A percentile compares a stretch with the other conserved stretches of the same genome.
Conservation (phyloP, 2,329 filamentous ascomycete genomes). For the Monascus ruber region DNA sequence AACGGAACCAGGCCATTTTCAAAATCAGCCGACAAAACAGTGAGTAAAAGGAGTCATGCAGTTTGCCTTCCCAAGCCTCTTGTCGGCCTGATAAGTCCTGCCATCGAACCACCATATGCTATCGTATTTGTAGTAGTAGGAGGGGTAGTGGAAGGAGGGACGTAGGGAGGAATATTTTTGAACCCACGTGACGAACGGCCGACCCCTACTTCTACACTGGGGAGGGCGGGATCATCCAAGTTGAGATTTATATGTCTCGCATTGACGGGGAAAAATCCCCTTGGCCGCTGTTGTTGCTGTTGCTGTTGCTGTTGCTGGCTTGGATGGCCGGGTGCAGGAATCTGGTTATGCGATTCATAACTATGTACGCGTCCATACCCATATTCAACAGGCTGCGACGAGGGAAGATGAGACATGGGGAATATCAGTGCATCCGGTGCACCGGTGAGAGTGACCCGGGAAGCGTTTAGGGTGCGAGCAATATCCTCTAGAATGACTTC, state of each 20-base stretch:
- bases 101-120: neutral
- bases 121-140: neutral
- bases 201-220: neutral
- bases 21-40: too few species aligned
- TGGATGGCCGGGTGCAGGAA: too few species aligned
- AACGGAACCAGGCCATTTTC: conserved; percentile 6
- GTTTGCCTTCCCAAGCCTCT: neutral
- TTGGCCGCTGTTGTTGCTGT: neutral
- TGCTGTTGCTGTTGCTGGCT: neutral
- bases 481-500: conserved; percentile 81
- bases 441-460: conserved; percentile 59
- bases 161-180: neutral
- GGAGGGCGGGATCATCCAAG: neutral
- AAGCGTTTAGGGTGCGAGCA: conserved; percentile 60
- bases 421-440: conserved; percentile 17
- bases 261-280: neutral
- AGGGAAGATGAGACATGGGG: neutral
- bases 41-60: neutral
- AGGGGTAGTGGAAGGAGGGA: too few species aligned
- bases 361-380: too few species aligned
- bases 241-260: neutral
- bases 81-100: neutral
- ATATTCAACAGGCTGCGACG: too few species aligned
- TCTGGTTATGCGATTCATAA: too few species aligned
- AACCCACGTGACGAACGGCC: neutral